These are phyloP conservation scores for Pogostemon cablin DNA, from an alignment of 257 asterid genomes.

Conservation along the genomic window DNA sequence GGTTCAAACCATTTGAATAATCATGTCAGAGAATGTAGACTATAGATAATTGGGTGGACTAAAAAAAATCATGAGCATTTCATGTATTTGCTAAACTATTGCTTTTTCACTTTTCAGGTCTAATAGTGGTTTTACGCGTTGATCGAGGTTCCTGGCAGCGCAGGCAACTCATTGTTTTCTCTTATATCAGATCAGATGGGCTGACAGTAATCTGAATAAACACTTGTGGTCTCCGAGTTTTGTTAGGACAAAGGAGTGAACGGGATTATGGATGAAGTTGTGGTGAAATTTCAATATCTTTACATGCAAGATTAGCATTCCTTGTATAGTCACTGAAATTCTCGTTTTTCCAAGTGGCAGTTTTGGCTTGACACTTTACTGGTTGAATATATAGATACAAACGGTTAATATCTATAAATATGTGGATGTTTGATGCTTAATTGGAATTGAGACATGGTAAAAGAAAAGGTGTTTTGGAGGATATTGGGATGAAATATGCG, in stretches of 20 bases:
- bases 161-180: neutral
- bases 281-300: constrained; percentile 5
- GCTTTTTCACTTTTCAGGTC: constrained; percentile 6
- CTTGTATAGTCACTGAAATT: constrained; percentile 20
- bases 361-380: constrained; percentile 21
- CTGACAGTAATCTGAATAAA: constrained; percentile 16
- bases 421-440: neutral
- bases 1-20: no score
- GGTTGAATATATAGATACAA: neutral
- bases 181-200: constrained; percentile 24
- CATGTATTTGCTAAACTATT: no score
- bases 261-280: neutral
- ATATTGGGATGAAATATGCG: constrained; percentile 7
- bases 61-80: no score
- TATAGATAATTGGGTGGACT: no score
- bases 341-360: neutral
- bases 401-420: neutral
- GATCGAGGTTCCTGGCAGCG: constrained; percentile 14
- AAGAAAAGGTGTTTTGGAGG: constrained; percentile 3
- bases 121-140: neutral
- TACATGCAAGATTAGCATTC: constrained; percentile 10
- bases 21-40: no score
- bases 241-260: neutral
- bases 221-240: neutral
- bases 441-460: neutral